A percentile compares a stretch with the other conserved stretches of the same genome.
phyloP scores from a whole-genome alignment of 352 stramenopile genomes.

The Globisporangium acanthophoron region DNA sequence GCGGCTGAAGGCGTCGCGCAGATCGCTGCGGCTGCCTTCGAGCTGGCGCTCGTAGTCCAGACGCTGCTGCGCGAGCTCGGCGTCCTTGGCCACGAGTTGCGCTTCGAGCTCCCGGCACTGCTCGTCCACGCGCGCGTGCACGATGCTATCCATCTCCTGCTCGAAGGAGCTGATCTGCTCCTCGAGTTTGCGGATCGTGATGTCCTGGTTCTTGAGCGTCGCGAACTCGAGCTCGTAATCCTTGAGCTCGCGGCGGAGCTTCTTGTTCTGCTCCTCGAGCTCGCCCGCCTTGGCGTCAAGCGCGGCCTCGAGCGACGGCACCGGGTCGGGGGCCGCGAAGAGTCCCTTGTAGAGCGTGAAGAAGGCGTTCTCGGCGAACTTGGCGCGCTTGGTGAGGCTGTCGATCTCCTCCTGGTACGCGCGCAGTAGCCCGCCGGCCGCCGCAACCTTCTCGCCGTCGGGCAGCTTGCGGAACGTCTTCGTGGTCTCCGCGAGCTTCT shows the following conservation, averaged over 20 bases:
- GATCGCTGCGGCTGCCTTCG: slow-evolving; percentile 42
- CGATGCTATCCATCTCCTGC: slow-evolving; percentile 50
- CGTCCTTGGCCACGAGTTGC: slow-evolving; percentile 56
- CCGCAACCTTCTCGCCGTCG: slow-evolving; percentile 67
- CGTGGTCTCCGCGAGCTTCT: slow-evolving; percentile 82
- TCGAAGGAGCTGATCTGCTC: slow-evolving; percentile 82
- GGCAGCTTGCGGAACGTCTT: slow-evolving; percentile 75
- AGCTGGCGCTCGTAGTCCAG: slow-evolving; percentile 68
- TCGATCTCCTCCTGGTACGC: slow-evolving; percentile 92
- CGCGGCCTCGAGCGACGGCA: slow-evolving; percentile 56
- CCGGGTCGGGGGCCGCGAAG: slow-evolving; percentile 81
- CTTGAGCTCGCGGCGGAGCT: slow-evolving; percentile 84
- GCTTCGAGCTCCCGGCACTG: slow-evolving; percentile 60
- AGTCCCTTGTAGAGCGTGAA: slow-evolving; percentile 85
- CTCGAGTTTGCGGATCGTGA: slow-evolving; percentile 95
- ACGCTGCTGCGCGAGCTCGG: slow-evolving; percentile 81
- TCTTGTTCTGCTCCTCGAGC: slow-evolving; percentile 89
- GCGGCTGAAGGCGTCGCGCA: slow-evolving; percentile 62
- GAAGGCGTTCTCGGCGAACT: slow-evolving; percentile 89
- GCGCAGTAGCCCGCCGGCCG: slow-evolving; percentile 61
- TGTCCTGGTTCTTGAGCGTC: slow-evolving; percentile 95
- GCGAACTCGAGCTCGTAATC: slow-evolving; percentile 94
- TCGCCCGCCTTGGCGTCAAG: slow-evolving; percentile 61
- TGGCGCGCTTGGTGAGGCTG: slow-evolving; percentile 88
- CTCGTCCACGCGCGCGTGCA: slow-evolving; percentile 57